Base-by-base conservation (phyloP, 805 yeast species). In the Candida suzukii region DNA sequence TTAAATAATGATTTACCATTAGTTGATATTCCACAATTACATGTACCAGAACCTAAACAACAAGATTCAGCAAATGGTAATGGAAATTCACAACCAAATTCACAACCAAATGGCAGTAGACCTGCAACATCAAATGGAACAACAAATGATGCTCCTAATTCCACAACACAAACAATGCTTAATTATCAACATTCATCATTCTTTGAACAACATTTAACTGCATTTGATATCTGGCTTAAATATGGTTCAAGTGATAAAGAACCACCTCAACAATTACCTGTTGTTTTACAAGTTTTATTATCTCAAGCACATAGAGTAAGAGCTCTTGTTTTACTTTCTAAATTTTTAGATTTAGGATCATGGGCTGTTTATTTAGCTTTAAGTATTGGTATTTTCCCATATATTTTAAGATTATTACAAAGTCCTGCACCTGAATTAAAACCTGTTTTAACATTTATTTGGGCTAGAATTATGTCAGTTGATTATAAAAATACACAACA, bases 391-490 rank as follows among this genome's bases (percentile, higher is more conserved):
- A 91, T 93, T 25, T 93, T 91, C 61, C 98, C 98, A 0, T 93
- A 93, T 56, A 95, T 93, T 26, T 67, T 91, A 41, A 88, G 90
- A 52, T 70, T 93, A 19, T 65, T 93, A 27, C 98, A 91, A 57
- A 82, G 95, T 45, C 98, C 98, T 0, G 96, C 98, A 0, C 95
- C 87, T 22, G 98, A 93, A 54, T 68, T 93, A 44, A 88, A 88
- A 53, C 98, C 98, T 0, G 95, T 91, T 3, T 64, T 93, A 43
- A 93, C 93, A 2, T 93, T 91, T 54, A 93, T 93, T 41, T 93
- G 99, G 99, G 96, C 98, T 0, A 72, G 98, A 49, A 88, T 93
- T 19, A 88, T 93, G 93, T 90, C 97, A 3, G 95, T 93, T 20
- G 98, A 91, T 61, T 83, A 84, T 58, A 75, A 78, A 48, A 83